Percentiles rank a stretch among this genome's conserved stretches.
Conservation (phyloP, 2,329 filamentous ascomycete genomes). For the Fusarium sp. region DNA sequence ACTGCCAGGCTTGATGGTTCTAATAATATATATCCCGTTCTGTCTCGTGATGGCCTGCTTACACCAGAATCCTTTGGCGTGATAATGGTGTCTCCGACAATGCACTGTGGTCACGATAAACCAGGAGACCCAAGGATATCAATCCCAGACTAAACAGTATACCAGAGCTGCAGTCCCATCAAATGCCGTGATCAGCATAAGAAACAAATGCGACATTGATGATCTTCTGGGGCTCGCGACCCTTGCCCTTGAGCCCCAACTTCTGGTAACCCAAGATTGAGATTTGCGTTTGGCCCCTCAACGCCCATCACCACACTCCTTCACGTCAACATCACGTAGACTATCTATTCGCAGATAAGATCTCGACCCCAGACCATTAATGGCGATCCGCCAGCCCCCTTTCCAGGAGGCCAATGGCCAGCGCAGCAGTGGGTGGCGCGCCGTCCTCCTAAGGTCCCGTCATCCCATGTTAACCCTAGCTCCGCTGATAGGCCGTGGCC, state of each 20-base stretch:
- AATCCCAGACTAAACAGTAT: constrained; percentile 18
- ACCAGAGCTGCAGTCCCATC: constrained; percentile 1
- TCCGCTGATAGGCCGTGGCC: constrained; percentile 43
- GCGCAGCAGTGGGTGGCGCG: constrained; percentile 38
- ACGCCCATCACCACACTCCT: not conserved
- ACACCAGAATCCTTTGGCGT: not conserved
- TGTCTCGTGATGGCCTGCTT: not conserved
- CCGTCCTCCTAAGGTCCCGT: constrained; percentile 26
- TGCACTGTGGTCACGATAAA: constrained; percentile 3
- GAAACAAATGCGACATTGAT: constrained; percentile 25
- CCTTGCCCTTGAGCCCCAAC: constrained; percentile 12
- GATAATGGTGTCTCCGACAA: not conserved
- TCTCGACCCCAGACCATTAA: constrained; percentile 27
- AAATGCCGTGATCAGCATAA: constrained; percentile 16
- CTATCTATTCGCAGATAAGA: constrained; percentile 9
- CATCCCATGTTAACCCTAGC: constrained; percentile 35
- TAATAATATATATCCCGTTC: not conserved
- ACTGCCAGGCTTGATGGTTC: not conserved
- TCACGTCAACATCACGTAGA: not conserved
- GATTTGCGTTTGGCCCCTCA: not conserved
- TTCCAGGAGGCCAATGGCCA: constrained; percentile 34
- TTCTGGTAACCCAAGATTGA: not conserved
- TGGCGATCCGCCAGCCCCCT: constrained; percentile 26
- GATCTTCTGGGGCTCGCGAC: constrained; percentile 5
- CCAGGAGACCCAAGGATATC: constrained; percentile 3